These are phyloP conservation scores for Boletus reticuloceps DNA, from an alignment of 768 basidiomycete genomes.

Conservation along the genomic window DNA sequence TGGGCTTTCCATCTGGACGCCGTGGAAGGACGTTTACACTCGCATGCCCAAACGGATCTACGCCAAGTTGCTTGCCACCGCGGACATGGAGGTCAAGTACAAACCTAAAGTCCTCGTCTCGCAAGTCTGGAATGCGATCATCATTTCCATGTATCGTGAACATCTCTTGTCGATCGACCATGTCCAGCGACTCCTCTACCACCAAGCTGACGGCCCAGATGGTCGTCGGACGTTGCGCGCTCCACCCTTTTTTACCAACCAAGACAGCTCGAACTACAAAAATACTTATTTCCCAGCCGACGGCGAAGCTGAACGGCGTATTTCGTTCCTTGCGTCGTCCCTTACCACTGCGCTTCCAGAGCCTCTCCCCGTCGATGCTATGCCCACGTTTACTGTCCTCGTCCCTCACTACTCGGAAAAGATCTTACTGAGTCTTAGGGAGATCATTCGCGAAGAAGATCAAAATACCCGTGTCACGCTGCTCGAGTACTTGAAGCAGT, in stretches of 20 bases:
- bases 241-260: constrained; percentile 97
- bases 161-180: constrained; percentile 97
- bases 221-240: constrained; percentile 91
- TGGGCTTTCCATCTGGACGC: constrained; percentile 98
- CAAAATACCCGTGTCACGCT: constrained; percentile 95
- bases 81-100: constrained; percentile 99
- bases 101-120: constrained; percentile 99
- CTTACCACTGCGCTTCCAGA: constrained; percentile 95
- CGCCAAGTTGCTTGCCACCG: constrained; percentile 92
- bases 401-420: constrained; percentile 99
- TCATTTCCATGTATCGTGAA: constrained; percentile 99
- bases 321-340: constrained; percentile 98
- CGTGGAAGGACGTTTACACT: constrained; percentile 97
- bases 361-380: constrained; percentile 92
- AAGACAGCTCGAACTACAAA: constrained; percentile 67
- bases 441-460: constrained; percentile 98
- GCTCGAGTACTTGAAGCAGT: constrained; percentile 96
- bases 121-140: constrained; percentile 99
- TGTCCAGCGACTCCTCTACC: constrained; percentile 95
- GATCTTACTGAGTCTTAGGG: constrained; percentile 92
- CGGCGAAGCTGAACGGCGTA: constrained; percentile 94
- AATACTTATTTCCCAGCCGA: constrained; percentile 90
- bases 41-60: constrained; percentile 97
- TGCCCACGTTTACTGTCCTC: constrained; percentile 99
- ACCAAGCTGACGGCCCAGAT: constrained; percentile 89